Evolutionary conservation across 495 filamentous ascomycete genomes (phyloP), one percentile per base, ranked within the genome.

Genomic region (Penicillium nucicola): DNA sequence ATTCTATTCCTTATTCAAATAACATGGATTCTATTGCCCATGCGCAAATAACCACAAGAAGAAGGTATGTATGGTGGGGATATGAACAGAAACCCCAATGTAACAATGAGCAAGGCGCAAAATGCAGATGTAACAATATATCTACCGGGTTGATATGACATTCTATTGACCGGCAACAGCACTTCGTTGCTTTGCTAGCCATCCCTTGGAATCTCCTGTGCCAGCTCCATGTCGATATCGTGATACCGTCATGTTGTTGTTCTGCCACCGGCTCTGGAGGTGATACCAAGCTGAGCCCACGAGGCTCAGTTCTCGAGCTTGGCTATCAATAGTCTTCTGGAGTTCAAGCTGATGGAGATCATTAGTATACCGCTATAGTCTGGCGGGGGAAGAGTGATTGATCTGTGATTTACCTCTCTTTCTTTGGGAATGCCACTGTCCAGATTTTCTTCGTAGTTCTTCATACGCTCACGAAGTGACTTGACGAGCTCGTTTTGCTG

Each of bases 261-360:
- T 91, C 71, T 97, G 92, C 53, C 96, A 66, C 33, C 92, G 79
- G 60, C 80, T 83, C 12, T 89, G 80, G 34, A 97, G 79, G 57
- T 96, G 89, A 68, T 96, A 95, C 89, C 89, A 98, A 10, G 93
- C 92, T 3, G 86, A 91, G 25, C 86, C 77, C 51, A 98, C 90
- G 67, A 97, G 82, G 43, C 74, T 76, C 55, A 91, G 89, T 69
- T 98, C 93, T 49, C 87, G 84, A 14, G 68, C 56, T 63, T 88
- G 81, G 37, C 90, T 77, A 48, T 85, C 86, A 57, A 86, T 84
- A 52, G 83, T 84, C 48, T 75, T 70, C 50, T 84, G 72, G 34
- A 87, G 81, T 57, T 78, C 75, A 58, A 79, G 71, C 60, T 82
- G 52, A 39, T 23, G 37, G 20, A 43, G 37, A 39, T 19, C 33